These are phyloP conservation scores for Geotrichum phurueaensis DNA, from an alignment of 1,139 yeast genomes.

Conservation along the genomic window DNA sequence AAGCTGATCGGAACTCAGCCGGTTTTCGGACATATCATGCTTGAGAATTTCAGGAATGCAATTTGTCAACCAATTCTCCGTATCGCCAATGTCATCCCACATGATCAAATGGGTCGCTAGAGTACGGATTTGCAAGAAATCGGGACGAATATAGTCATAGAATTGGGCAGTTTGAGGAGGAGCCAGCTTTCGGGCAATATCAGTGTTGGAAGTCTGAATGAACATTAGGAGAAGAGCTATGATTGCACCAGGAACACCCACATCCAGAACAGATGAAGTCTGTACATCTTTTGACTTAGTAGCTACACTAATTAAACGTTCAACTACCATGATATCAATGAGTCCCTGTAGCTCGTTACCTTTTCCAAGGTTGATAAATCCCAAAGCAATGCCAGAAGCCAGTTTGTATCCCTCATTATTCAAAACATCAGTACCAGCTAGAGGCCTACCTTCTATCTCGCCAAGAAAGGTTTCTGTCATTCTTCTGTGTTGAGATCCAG, in stretches of 20 bases:
- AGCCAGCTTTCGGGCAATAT: constrained; percentile 58
- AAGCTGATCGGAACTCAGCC: constrained; percentile 56
- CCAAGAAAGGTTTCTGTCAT: constrained; percentile 72
- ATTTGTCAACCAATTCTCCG: constrained; percentile 54
- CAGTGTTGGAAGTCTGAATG: constrained; percentile 56
- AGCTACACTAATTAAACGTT: constrained; percentile 55
- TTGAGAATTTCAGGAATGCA: constrained; percentile 47
- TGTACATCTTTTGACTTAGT: constrained; percentile 64
- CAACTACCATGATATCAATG: constrained; percentile 67
- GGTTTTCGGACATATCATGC: constrained; percentile 22
- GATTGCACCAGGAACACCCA: constrained; percentile 75
- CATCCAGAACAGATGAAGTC: constrained; percentile 57
- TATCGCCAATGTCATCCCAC: constrained; percentile 62
- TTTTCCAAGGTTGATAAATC: constrained; percentile 77
- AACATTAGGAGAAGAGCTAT: constrained; percentile 72
- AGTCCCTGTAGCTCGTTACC: constrained; percentile 60
- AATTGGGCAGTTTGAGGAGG: constrained; percentile 58
- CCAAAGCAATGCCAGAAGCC: constrained; percentile 85
- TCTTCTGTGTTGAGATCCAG: constrained; percentile 73
- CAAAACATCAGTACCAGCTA: constrained; percentile 16
- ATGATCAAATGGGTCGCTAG: constrained; percentile 64
- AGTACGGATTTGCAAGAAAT: constrained; percentile 61
- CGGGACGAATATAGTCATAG: constrained; percentile 75
- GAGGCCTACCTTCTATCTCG: constrained; percentile 25
- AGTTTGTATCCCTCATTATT: constrained; percentile 71